These are phyloP conservation scores for Melaleuca alternifolia DNA, from an alignment of 345 rosid genomes.

Conservation along the genomic window DNA sequence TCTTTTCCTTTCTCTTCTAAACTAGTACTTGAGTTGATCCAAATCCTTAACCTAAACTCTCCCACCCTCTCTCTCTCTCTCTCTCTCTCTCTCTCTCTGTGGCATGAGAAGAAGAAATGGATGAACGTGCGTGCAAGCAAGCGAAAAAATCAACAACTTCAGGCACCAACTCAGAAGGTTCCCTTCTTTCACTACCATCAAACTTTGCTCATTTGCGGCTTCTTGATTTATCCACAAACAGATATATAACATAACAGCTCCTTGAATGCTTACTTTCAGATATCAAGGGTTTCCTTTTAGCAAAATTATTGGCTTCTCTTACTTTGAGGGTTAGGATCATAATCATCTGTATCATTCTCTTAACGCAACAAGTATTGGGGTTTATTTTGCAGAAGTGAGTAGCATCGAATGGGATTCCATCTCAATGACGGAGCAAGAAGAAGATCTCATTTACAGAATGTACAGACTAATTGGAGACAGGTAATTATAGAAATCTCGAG, in stretches of 20 bases:
- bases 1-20: not conserved
- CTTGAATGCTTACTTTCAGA: not conserved
- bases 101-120: not conserved
- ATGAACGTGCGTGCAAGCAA: not conserved
- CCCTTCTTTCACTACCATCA: not conserved
- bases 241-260: not conserved
- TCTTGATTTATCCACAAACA: not conserved
- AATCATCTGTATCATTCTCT: not conserved
- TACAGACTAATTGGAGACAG: slow-evolving; percentile 46
- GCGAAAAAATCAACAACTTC: not conserved
- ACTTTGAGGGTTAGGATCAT: not conserved
- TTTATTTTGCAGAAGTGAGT: slow-evolving; percentile 28
- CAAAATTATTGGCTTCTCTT: not conserved
- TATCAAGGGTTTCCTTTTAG: not conserved
- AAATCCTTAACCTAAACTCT: not conserved
- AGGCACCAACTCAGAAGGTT: slow-evolving; percentile 1
- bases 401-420: slow-evolving; percentile 35
- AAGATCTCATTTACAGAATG: slow-evolving; percentile 44
- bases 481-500: not conserved
- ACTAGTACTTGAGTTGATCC: not conserved
- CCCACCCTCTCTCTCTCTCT: not conserved
- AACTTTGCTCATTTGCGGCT: not conserved
- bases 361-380: not conserved
- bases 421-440: slow-evolving; percentile 40
- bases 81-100: not conserved